Base-by-base conservation (phyloP, 768 basidiomycete species). In the Leccinellum luteum region DNA sequence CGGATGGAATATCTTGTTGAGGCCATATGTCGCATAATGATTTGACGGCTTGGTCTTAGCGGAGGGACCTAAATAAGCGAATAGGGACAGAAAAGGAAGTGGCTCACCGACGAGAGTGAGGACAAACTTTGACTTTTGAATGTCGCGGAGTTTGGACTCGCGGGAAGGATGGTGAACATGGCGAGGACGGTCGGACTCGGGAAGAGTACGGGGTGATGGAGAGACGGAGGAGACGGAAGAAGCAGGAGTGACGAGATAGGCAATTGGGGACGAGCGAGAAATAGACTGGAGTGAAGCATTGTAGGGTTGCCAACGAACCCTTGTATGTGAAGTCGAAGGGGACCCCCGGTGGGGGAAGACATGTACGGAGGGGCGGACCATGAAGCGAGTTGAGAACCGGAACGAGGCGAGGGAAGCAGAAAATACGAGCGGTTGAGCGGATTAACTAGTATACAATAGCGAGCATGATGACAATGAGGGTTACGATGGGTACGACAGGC, bases 231-330 rank as follows among this genome's bases (percentile, higher is more conserved):
- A 63, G 69, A 81, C 76, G 65, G 82, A 81, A 27, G 80, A 79
- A 51, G 80, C 72, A 6, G 86, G 86, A 56, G 87, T 87, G 73
- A 81, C 74, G 58, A 84, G 77, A 77, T 79, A 82, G 25, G 62
- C 25, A 41, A 77, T 63, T 45, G 74, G 67, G 45, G 75, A 62
- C 38, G 76, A 68, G 31, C 67, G 71, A 51, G 72, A 56, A 47
- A 80, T 66, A 56, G 75, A 69, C 47, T 73, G 73, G 54, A 74
- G 68, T 54, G 79, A 71, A 52, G 83, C 69, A 62, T 77, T 74
- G 72, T 91, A 92, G 63, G 90, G 90, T 75, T 91, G 90, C 89
- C 90, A 92, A 65, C 90, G 86, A 64, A 85, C 77, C 70, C 87
- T 77, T 51, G 85, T 75, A 64, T 89, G 84, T 57, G 87, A 77